phyloP scores from a whole-genome alignment of 257 asterid genomes.

The Orobanche coerulescens region DNA sequence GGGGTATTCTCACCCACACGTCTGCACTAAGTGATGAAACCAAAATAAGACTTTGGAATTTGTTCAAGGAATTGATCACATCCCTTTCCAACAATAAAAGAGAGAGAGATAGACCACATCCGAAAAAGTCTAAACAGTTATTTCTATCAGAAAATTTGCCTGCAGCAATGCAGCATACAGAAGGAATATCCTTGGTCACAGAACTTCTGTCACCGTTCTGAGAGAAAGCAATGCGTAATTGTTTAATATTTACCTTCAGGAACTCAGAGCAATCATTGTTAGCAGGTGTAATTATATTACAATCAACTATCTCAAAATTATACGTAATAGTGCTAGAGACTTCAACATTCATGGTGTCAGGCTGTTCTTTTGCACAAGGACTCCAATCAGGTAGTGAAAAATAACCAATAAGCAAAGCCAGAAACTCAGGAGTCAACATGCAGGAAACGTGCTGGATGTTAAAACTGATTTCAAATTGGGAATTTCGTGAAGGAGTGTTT shows the following conservation, averaged over 20 bases:
- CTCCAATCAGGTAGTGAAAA: constrained; percentile 68
- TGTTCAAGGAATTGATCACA: constrained; percentile 29
- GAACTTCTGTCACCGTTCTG: constrained; percentile 34
- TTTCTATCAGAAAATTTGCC: constrained; percentile 49
- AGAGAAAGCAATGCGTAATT: constrained; percentile 32
- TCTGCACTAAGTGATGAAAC: constrained; percentile 60
- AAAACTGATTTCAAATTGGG: constrained; percentile 42
- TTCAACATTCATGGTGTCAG: constrained; percentile 33
- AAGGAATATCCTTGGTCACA: constrained; percentile 56
- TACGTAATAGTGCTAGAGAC: constrained; percentile 29
- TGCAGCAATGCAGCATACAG: constrained; percentile 52
- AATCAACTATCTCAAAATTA: constrained; percentile 56
- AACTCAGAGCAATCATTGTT: constrained; percentile 37
- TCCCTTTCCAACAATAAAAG: constrained; percentile 38
- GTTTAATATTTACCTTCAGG: constrained; percentile 55
- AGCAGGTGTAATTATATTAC: constrained; percentile 55
- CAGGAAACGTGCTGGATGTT: constrained; percentile 68
- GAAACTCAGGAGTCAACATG: constrained; percentile 67
- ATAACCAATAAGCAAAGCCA: constrained; percentile 71
- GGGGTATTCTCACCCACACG: constrained; percentile 79
- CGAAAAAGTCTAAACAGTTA: constrained; percentile 63
- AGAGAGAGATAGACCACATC: constrained; percentile 66
- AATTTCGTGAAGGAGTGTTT: constrained; percentile 28
- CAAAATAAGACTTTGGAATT: constrained; percentile 33
- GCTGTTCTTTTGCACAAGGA: constrained; percentile 31